Percentiles rank a stretch among this genome's conserved stretches.
Conservation (phyloP, 2,329 filamentous ascomycete genomes). For the Fusarium xylarioides region DNA sequence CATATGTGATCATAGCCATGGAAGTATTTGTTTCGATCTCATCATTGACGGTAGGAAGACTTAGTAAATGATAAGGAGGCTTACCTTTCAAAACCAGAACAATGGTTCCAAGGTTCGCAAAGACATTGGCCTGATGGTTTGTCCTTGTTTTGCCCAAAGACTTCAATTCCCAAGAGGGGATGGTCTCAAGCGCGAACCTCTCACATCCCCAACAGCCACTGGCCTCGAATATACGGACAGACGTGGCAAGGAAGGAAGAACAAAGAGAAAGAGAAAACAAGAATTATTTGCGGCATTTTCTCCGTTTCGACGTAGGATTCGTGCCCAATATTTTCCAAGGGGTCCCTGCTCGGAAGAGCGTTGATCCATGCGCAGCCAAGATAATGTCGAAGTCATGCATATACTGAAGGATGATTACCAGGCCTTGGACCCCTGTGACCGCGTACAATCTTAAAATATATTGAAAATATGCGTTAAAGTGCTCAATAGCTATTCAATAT, state of each 20-base stretch:
- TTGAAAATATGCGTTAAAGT: rapidly evolving
- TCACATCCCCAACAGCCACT: too few relatives aligned
- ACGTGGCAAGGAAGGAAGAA: not conserved
- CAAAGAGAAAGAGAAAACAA: not conserved
- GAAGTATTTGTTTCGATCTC: conserved; percentile 21
- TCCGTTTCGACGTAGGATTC: not conserved
- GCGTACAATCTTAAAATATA: too few relatives aligned
- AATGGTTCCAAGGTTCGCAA: not conserved
- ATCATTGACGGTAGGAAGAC: not conserved
- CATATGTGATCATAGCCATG: conserved; percentile 15
- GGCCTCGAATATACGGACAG: rapidly evolving
- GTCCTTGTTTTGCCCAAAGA: not conserved
- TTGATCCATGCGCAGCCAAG: conserved; percentile 4
- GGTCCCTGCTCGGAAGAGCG: not conserved
- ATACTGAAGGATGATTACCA: not conserved
- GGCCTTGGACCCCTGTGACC: not conserved
- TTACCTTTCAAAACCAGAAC: not conserved
- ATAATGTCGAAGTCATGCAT: not conserved
- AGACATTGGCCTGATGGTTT: rapidly evolving
- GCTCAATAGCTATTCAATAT: rapidly evolving
- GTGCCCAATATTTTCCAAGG: not conserved
- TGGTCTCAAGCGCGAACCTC: not conserved
- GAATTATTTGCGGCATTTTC: not conserved
- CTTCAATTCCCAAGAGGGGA: rapidly evolving
- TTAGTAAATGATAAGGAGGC: rapidly evolving